These are phyloP conservation scores for Aspergillus jensenii DNA, from an alignment of 2,329 filamentous ascomycete species.

Conservation along the genomic window DNA sequence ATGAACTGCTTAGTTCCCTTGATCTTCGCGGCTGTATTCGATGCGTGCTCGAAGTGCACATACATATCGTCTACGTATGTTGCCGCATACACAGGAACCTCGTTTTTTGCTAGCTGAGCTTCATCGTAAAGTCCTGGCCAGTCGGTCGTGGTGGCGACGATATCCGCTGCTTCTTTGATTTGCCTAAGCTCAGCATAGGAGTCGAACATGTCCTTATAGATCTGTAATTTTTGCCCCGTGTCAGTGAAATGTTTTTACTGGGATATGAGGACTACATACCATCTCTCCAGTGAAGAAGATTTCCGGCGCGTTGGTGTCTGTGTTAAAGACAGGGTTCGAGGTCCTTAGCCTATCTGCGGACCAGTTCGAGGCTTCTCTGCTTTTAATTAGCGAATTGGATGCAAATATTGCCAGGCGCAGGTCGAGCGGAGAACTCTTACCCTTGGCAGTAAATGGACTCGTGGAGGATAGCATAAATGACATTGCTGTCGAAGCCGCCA, in stretches of 20 bases:
- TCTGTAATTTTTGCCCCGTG: constrained; percentile 33
- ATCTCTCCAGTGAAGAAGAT: constrained; percentile 89
- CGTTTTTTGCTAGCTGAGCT: constrained; percentile 70
- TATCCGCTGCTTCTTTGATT: constrained; percentile 67
- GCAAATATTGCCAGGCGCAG: neutral
- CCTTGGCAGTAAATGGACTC: constrained; percentile 83
- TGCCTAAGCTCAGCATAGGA: constrained; percentile 73
- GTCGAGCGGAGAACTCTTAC: constrained; percentile 27
- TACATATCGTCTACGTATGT: constrained; percentile 90
- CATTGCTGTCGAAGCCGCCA: constrained; percentile 69
- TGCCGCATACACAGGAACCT: constrained; percentile 82
- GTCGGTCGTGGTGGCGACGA: constrained; percentile 64
- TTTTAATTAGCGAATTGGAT: constrained; percentile 26
- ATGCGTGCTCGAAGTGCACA: constrained; percentile 73
- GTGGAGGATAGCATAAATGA: constrained; percentile 84
- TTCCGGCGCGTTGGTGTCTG: constrained; percentile 48
- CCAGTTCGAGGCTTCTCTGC: constrained; percentile 66
- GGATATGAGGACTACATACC: constrained; percentile 41
- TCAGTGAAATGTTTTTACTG: neutral
- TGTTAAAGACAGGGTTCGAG: constrained; percentile 47
- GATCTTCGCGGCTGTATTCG: constrained; percentile 72
- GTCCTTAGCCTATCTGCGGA: constrained; percentile 56
- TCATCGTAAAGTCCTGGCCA: constrained; percentile 80
- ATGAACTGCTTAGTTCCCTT: constrained; percentile 76
- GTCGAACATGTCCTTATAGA: constrained; percentile 82